Conservation (phyloP, 108 stramenopile species). For the Skeletonema costatum region DNA sequence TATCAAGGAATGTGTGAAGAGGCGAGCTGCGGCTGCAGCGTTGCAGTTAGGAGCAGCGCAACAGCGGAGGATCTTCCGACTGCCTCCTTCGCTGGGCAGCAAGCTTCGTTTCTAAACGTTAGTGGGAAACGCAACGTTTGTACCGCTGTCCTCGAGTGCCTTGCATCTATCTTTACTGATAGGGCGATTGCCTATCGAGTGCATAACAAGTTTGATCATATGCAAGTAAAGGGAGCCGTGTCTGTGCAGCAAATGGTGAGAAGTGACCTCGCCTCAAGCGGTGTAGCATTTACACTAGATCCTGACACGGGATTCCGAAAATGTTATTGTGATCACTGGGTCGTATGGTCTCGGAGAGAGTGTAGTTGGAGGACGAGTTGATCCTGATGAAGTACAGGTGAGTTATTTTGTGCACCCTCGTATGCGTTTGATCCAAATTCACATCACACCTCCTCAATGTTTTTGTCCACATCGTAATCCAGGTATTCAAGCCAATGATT, state of each 20-base stretch:
- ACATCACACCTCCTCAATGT: neutral
- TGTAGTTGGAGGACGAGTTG: constrained; percentile 48
- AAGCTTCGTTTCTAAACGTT: constrained; percentile 48
- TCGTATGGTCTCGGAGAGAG: constrained; percentile 49
- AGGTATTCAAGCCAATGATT: constrained; percentile 52
- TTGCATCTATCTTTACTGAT: constrained; percentile 45
- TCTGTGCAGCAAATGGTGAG: constrained; percentile 51
- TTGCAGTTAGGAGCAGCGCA: constrained; percentile 52
- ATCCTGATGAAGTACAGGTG: constrained; percentile 29
- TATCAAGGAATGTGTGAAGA: constrained; percentile 25
- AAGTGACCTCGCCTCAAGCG: constrained; percentile 36
- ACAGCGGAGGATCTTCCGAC: constrained; percentile 56
- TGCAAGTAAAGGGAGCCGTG: constrained; percentile 45
- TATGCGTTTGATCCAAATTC: constrained; percentile 10
- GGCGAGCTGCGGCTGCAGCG: constrained; percentile 9
- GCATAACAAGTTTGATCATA: constrained; percentile 47
- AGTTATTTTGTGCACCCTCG: neutral
- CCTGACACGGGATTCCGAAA: constrained; percentile 48
- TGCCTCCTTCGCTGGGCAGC: constrained; percentile 52
- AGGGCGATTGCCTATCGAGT: constrained; percentile 51
- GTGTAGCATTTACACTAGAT: constrained; percentile 47
- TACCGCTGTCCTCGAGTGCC: constrained; percentile 29
- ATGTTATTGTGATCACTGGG: constrained; percentile 43
- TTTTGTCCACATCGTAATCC: neutral
- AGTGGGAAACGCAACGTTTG: constrained; percentile 16